Conservation (phyloP, 2,329 filamentous ascomycete species). For the Colletotrichum horii region DNA sequence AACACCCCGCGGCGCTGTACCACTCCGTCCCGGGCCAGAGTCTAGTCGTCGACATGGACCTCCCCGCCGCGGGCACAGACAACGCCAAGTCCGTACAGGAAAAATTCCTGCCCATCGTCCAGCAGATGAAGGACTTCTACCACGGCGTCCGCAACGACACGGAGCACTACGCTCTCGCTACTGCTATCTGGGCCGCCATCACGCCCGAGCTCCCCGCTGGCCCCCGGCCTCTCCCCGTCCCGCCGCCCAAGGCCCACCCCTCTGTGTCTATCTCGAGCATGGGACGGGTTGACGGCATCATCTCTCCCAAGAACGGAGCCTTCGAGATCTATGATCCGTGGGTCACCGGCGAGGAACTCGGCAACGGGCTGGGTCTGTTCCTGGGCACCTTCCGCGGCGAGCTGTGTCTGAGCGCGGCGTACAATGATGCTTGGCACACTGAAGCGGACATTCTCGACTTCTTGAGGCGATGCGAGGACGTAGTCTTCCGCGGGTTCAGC, state of each 20-base stretch:
- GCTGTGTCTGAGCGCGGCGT: constrained; percentile 43
- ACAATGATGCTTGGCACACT: constrained; percentile 48
- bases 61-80: background rate
- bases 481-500: background rate
- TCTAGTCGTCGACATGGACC: constrained; percentile 29
- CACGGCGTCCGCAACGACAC: constrained; percentile 30
- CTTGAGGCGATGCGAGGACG: constrained; percentile 23
- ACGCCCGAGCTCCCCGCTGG: constrained; percentile 19
- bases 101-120: constrained; percentile 29
- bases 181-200: constrained; percentile 25
- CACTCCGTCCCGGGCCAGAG: constrained; percentile 33
- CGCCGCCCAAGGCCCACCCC: constrained; percentile 27
- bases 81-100: background rate
- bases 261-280: constrained; percentile 39
- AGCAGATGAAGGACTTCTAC: constrained; percentile 32
- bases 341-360: constrained; percentile 50
- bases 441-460: constrained; percentile 23
- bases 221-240: constrained; percentile 23
- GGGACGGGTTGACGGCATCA: constrained; percentile 38
- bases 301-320: constrained; percentile 27
- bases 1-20: constrained; percentile 32
- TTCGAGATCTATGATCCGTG: constrained; percentile 41
- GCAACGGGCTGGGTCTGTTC: constrained; percentile 42
- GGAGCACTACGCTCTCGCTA: constrained; percentile 31
- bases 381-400: constrained; percentile 40